Conservation (phyloP, 345 rosid species). For the Bretschneidera sinensis region DNA sequence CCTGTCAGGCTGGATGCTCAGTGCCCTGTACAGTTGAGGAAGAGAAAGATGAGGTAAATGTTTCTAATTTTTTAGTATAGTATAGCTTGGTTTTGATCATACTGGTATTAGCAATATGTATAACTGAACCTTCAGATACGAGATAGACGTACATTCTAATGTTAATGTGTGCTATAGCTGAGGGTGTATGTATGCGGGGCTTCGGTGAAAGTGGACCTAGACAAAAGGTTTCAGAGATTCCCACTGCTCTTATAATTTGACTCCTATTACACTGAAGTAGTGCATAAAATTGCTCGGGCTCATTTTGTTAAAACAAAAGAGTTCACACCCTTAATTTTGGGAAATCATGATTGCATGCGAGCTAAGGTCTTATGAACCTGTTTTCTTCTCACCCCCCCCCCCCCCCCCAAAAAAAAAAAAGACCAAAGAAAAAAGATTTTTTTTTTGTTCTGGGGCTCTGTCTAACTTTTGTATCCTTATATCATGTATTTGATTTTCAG, state of each 20-base stretch:
- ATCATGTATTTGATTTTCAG: no score
- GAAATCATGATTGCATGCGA: no score
- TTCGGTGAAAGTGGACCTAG: neutral
- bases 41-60: slow-evolving; percentile 34
- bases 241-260: slow-evolving; percentile 1
- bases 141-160: neutral
- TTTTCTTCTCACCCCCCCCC: no score
- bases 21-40: slow-evolving; percentile 12
- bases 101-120: neutral
- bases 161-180: neutral
- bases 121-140: neutral
- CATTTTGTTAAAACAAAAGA: no score
- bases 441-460: no score
- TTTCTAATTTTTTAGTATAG: slow-evolving; percentile 4
- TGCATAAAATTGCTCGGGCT: neutral
- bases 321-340: no score
- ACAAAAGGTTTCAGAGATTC: neutral
- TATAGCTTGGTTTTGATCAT: neutral
- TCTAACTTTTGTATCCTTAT: no score
- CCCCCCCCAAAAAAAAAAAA: no score
- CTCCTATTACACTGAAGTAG: neutral
- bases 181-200: slow-evolving; percentile 3
- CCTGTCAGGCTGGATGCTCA: slow-evolving; percentile 25
- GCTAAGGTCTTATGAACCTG: no score
- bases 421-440: no score